Percentiles rank a stretch among this genome's conserved stretches.
phyloP scores from a whole-genome alignment of 306 rosid genomes.

The Prunus armeniaca region DNA sequence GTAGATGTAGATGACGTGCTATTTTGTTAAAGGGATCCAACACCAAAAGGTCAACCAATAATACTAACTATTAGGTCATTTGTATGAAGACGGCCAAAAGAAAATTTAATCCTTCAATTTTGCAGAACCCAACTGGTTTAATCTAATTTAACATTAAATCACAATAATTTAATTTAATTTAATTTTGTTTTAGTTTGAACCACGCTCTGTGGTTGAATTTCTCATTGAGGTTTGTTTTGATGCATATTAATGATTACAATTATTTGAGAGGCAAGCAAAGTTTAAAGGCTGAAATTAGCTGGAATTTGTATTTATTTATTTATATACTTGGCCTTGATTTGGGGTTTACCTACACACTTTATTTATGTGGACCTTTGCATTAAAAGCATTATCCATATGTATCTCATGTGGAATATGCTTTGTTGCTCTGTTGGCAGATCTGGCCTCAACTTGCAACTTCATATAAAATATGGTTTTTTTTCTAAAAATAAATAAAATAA shows the following conservation, averaged over 20 bases:
- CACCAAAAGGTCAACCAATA: slow-evolving; percentile 28
- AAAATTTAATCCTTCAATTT: not conserved
- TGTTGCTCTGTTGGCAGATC: slow-evolving; percentile 3
- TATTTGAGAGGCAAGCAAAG: not conserved
- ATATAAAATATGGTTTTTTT: not conserved
- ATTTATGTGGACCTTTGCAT: not conserved
- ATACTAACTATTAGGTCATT: slow-evolving; percentile 18
- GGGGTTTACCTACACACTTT: not conserved
- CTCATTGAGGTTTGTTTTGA: not conserved
- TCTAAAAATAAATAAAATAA: too few species aligned
- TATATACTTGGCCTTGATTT: not conserved
- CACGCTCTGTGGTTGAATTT: not conserved
- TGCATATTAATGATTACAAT: not conserved
- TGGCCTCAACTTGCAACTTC: not conserved
- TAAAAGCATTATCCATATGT: slow-evolving; percentile 1
- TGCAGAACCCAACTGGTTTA: not conserved
- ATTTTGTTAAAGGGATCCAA: slow-evolving; percentile 19
- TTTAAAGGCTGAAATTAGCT: slow-evolving; percentile 6
- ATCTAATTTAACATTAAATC: not conserved
- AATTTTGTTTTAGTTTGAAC: not conserved
- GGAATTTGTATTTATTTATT: not conserved
- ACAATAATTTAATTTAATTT: too few species aligned
- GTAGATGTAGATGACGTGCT: slow-evolving; percentile 12
- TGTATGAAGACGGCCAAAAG: not conserved
- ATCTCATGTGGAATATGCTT: slow-evolving; percentile 11